A percentile compares a stretch with the other conserved stretches of the same genome.
Conservation (phyloP, 2,329 filamentous ascomycete genomes). For the Colletotrichum aenigma region DNA sequence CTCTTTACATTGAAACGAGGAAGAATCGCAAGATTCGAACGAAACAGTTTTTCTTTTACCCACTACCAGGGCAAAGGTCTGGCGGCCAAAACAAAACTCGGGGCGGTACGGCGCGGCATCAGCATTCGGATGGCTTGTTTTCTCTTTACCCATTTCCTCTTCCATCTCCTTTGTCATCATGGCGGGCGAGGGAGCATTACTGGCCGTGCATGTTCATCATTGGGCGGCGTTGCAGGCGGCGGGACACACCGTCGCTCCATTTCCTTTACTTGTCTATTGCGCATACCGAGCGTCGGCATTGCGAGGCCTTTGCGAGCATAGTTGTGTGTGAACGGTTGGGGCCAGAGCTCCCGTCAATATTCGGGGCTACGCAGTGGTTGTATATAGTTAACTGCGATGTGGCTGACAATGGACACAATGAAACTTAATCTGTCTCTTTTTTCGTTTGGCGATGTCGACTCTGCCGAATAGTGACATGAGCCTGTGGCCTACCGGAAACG, state of each 20-base stretch:
- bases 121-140: neutral
- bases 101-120: conserved; percentile 9
- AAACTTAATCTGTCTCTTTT: neutral
- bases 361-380: neutral
- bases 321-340: neutral
- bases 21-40: conserved; percentile 17
- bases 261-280: neutral
- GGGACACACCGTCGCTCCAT: neutral
- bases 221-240: conserved; percentile 12
- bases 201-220: conserved; percentile 9
- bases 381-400: neutral
- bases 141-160: neutral
- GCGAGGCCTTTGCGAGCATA: neutral
- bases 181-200: neutral
- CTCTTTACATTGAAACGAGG: conserved; percentile 9
- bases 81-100: conserved; percentile 12
- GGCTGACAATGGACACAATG: neutral
- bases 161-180: neutral
- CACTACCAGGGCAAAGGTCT: neutral
- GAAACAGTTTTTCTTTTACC: neutral
- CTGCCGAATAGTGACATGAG: neutral
- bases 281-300: neutral
- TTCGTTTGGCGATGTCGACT: neutral
- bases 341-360: neutral
- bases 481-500: neutral